Base-by-base conservation (phyloP, 495 filamentous ascomycete genomes). In the Penicillium herquei region DNA sequence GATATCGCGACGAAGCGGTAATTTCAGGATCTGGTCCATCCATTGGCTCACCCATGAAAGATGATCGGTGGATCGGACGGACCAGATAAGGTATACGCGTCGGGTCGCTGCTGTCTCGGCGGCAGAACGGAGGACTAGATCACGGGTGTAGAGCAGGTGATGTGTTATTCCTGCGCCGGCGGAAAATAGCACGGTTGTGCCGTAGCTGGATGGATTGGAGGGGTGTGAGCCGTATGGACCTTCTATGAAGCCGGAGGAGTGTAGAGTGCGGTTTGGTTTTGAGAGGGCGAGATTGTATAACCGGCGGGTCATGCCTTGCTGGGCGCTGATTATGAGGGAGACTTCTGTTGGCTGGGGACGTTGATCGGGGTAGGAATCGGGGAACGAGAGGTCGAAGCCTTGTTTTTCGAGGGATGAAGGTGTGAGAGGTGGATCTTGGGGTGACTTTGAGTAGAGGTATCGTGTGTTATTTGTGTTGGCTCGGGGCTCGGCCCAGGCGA, bases 11-110 rank as follows among this genome's bases (percentile, higher is more conserved):
- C 94, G 85, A 44, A 79, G 81, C 8, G 91, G 89, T 78, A 97
- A 89, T 3, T 83, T 83, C 35, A 98, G 80, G 56, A 98, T 93
- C 65, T 89, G 79, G 56, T 96, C 93, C 94, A 98, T 98, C 90
- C 89, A 98, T 7, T 87, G 84, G 7, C 89, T 82, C 40, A 97
- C 90, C 94, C 94, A 98, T 65, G 92, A 85, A 26, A 98, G 81
- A 58, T 92, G 88, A 52, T 97, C 93, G 21, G 87, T 89, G 39
- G 80, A 88, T 59, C 93, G 90, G 50, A 98, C 89, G 43, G 87
- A 86, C 94, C 94, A 98, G 45, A 96, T 84, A 6, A 98, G 81
- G 12, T 94, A 78, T 57, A 97, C 80, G 55, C 87, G 85, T 41
- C 86, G 84, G 0, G 87, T 87, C n/a, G 91, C 88, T 11, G 88